Percentiles rank a stretch among this genome's conserved stretches.
These are phyloP conservation scores for Zarea fungicola DNA, from an alignment of 2,329 filamentous ascomycete genomes.

Conservation along the genomic window DNA sequence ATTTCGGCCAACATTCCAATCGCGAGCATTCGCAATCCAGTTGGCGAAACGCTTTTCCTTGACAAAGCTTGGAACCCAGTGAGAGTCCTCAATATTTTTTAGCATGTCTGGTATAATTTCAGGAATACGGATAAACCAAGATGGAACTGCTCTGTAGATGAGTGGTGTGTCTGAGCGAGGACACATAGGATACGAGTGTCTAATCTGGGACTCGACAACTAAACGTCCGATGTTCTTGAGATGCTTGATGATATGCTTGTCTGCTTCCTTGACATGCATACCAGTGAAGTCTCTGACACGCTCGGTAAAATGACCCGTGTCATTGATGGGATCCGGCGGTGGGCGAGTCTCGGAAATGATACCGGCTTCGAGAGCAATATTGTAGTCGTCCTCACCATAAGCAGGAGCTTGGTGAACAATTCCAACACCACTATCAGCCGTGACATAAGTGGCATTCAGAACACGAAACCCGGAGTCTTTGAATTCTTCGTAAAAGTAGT, in stretches of 20 bases:
- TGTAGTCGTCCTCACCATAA: slow-evolving; percentile 95
- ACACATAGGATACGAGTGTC: slow-evolving; percentile 90
- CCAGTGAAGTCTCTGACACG: slow-evolving; percentile 77
- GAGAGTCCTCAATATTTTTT: slow-evolving; percentile 80
- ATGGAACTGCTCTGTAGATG: slow-evolving; percentile 86
- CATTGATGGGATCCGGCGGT: slow-evolving; percentile 89
- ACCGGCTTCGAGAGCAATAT: slow-evolving; percentile 68
- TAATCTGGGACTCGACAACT: slow-evolving; percentile 80
- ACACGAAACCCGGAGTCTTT: slow-evolving; percentile 79
- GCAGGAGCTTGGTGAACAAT: slow-evolving; percentile 92
- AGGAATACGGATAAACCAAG: slow-evolving; percentile 90
- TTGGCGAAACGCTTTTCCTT: slow-evolving; percentile 87
- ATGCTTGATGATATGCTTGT: slow-evolving; percentile 88
- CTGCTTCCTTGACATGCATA: slow-evolving; percentile 84
- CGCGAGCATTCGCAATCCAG: slow-evolving; percentile 86
- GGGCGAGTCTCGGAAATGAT: slow-evolving; percentile 70
- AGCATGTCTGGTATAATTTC: slow-evolving; percentile 82
- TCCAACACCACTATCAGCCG: slow-evolving; percentile 83
- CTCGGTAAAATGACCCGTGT: slow-evolving; percentile 71
- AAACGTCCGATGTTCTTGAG: slow-evolving; percentile 72
- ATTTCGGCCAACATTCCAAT: slow-evolving; percentile 94
- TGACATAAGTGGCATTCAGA: slow-evolving; percentile 79
- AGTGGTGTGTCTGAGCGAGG: slow-evolving; percentile 91
- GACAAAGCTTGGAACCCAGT: slow-evolving; percentile 88
- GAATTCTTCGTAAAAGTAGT: slow-evolving; percentile 86